Evolutionary conservation across 805 yeast species (phyloP).

Genomic region (Ascoidea asiatica): DNA sequence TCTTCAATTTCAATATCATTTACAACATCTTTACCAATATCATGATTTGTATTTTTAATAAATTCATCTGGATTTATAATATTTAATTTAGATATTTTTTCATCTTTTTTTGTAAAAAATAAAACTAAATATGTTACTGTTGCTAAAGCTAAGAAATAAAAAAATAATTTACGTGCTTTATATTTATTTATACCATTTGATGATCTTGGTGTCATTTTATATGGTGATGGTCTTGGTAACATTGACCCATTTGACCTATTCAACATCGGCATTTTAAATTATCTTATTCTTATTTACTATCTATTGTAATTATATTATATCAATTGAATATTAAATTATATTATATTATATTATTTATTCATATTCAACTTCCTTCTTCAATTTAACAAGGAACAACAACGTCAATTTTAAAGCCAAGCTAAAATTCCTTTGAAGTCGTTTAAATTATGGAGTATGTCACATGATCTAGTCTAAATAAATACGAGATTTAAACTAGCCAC

Average conservation of each 20-base stretch:
- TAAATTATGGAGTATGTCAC: too few species aligned
- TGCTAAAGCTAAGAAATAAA: neutral
- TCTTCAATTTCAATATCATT: neutral
- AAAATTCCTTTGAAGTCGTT: too few species aligned
- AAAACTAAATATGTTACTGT: neutral
- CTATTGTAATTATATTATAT: neutral
- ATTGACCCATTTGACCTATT: neutral
- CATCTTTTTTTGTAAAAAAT: too few species aligned
- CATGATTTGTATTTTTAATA: too few species aligned
- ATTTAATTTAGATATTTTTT: too few species aligned
- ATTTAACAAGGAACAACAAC: too few species aligned
- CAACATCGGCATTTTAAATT: neutral
- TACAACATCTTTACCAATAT: neutral
- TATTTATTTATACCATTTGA: neutral
- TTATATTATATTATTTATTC: too few species aligned
- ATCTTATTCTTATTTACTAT: neutral
- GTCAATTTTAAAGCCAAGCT: too few species aligned
- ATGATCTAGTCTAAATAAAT: too few species aligned
- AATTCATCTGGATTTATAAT: too few species aligned
- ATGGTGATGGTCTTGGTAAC: neutral
- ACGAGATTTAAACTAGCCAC: too few species aligned
- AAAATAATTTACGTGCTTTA: neutral
- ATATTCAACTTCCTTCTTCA: neutral
- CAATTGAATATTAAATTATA: neutral
- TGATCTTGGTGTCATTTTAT: neutral